Percentiles rank a stretch among this genome's conserved stretches.
These are phyloP conservation scores for Taiozyma sp. DNA, from an alignment of 1,139 yeast species.

Conservation along the genomic window DNA sequence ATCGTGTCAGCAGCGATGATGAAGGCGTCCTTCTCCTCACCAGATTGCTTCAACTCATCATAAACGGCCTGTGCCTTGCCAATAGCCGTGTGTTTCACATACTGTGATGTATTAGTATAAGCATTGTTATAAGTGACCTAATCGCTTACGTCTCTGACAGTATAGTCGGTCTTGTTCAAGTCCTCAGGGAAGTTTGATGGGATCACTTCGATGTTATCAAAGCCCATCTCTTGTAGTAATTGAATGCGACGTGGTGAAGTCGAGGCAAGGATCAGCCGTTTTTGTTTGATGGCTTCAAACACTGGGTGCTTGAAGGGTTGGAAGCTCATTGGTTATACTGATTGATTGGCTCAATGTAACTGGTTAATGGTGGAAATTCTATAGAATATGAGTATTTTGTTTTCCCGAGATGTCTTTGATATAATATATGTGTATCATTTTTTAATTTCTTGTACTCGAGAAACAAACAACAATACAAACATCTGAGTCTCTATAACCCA, in stretches of 20 bases:
- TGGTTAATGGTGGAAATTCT: no score
- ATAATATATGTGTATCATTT: no score
- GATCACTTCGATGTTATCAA: slow-evolving; percentile 41
- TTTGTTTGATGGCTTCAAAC: slow-evolving; percentile 26
- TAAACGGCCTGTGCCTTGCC: slow-evolving; percentile 63
- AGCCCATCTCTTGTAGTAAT: slow-evolving; percentile 61
- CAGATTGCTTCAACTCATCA: slow-evolving; percentile 12
- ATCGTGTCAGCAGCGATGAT: slow-evolving; percentile 83
- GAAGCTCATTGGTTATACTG: not conserved
- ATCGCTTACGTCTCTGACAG: slow-evolving; percentile 38
- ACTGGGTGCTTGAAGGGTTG: slow-evolving; percentile 28
- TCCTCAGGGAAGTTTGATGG: slow-evolving; percentile 73
- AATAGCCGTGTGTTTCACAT: slow-evolving; percentile 67
- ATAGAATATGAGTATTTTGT: no score
- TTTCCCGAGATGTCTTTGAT: no score
- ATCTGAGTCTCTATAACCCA: no score
- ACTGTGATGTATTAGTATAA: slow-evolving; percentile 27
- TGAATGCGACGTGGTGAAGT: slow-evolving; percentile 78
- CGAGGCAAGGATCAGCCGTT: slow-evolving; percentile 65
- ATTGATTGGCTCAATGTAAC: not conserved
- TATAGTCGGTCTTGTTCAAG: slow-evolving; percentile 46
- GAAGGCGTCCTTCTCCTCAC: slow-evolving; percentile 25
- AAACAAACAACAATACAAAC: no score
- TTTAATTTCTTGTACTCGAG: no score
- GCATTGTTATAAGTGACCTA: no score